These are phyloP conservation scores for Pythium aristosporum DNA, from an alignment of 352 stramenopile genomes.

Conservation along the genomic window DNA sequence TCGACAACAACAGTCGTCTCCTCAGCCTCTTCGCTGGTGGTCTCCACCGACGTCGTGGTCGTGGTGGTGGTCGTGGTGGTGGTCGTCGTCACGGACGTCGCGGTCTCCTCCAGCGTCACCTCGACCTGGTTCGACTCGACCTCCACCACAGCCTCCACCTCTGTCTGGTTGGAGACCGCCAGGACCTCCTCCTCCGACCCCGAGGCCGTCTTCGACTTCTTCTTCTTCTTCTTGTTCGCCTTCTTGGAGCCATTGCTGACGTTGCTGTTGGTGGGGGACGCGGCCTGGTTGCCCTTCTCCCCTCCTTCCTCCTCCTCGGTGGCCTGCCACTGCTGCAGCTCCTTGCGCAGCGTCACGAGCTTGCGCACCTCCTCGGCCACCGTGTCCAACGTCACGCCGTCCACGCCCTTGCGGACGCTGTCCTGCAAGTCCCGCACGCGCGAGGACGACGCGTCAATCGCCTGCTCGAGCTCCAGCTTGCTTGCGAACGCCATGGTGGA, in stretches of 20 bases:
- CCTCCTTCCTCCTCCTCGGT: conserved; percentile 24
- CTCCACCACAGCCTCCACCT: not conserved
- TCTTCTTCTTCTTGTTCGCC: conserved; percentile 36
- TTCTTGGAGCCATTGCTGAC: conserved; percentile 29
- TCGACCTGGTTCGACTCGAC: conserved; percentile 20
- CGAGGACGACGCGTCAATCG: conserved; percentile 51
- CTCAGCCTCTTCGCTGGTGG: conserved; percentile 21
- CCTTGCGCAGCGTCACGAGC: conserved; percentile 66
- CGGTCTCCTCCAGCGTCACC: not conserved
- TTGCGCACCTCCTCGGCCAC: conserved; percentile 55
- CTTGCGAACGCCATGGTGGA: conserved; percentile 43
- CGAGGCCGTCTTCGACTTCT: conserved; percentile 14
- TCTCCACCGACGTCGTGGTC: conserved; percentile 19
- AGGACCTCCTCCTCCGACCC: not conserved
- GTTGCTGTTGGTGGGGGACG: conserved; percentile 26
- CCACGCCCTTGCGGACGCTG: conserved; percentile 38
- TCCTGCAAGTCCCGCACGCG: conserved; percentile 63
- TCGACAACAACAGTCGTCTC: conserved; percentile 20
- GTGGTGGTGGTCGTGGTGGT: conserved; percentile 26
- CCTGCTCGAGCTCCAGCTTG: conserved; percentile 43
- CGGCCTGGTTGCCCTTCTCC: conserved; percentile 21
- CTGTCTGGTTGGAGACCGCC: conserved; percentile 7
- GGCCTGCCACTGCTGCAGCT: conserved; percentile 53
- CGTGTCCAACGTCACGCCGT: conserved; percentile 43
- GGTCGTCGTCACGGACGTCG: not conserved